Conservation (phyloP, 2,329 filamentous ascomycete species). For the Cordyceps militaris region DNA sequence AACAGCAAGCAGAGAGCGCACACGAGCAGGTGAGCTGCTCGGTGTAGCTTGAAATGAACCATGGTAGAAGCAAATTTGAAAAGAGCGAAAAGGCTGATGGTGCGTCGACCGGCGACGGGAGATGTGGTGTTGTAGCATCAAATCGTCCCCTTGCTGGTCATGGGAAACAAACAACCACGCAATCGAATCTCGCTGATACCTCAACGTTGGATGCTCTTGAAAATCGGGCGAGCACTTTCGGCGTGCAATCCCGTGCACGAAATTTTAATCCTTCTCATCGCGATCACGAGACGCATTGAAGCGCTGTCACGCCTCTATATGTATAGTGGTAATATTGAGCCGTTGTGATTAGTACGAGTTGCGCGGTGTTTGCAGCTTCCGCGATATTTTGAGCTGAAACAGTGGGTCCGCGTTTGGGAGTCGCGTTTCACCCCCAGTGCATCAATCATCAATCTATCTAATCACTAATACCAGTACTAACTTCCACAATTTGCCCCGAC, state of each 20-base stretch:
- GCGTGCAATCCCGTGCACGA: not conserved
- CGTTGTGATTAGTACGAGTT: not conserved
- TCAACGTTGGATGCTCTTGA: not conserved
- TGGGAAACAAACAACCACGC: not conserved
- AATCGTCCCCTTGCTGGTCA: too few relatives aligned
- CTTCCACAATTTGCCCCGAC: too few relatives aligned
- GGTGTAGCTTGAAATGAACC: not conserved
- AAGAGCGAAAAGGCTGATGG: too few relatives aligned
- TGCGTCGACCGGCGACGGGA: not conserved
- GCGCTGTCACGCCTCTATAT: not conserved
- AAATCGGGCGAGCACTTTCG: not conserved
- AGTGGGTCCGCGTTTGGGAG: not conserved
- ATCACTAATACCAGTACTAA: too few relatives aligned
- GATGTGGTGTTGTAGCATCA: not conserved
- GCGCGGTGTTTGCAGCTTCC: not conserved
- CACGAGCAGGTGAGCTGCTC: not conserved
- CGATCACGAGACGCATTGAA: not conserved
- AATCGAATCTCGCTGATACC: not conserved
- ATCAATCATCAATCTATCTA: not conserved
- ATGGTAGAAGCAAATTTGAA: not conserved
- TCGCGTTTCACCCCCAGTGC: not conserved
- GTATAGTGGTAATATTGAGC: not conserved
- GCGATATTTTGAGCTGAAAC: not conserved
- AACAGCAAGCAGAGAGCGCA: not conserved
- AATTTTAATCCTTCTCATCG: not conserved